Evolutionary conservation across 2,329 filamentous ascomycete species (phyloP).

Genomic region (Aspergillus sp.): DNA sequence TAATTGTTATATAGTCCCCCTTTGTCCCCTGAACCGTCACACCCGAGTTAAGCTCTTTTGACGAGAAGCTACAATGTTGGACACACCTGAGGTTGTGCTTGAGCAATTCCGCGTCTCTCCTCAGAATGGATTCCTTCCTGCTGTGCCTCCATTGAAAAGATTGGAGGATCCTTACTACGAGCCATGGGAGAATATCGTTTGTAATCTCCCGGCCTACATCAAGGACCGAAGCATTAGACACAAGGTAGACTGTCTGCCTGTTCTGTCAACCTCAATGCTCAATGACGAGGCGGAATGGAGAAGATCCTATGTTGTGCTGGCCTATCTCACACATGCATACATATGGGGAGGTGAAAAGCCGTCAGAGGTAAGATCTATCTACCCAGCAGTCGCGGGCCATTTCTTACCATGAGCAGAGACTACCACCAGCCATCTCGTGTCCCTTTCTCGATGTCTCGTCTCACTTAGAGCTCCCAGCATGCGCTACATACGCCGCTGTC

Average conservation of each 20-base stretch:
- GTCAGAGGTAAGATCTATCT: constrained; percentile 48
- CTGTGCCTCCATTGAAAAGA: constrained; percentile 63
- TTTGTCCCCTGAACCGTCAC: too few species aligned
- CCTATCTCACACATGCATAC: constrained; percentile 71
- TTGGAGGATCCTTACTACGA: constrained; percentile 80
- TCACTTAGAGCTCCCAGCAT: constrained; percentile 33
- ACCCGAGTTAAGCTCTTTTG: too few species aligned
- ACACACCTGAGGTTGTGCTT: constrained; percentile 36
- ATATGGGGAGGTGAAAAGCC: constrained; percentile 74
- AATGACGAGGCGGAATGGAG: constrained; percentile 80
- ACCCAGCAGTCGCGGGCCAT: not conserved
- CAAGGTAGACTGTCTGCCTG: constrained; percentile 67
- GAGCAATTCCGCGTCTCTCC: constrained; percentile 59
- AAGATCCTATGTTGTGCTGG: constrained; percentile 68
- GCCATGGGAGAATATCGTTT: constrained; percentile 76
- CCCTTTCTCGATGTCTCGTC: constrained; percentile 32
- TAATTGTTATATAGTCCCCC: not conserved
- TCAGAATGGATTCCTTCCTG: constrained; percentile 73
- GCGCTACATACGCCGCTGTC: constrained; percentile 38
- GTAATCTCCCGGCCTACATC: constrained; percentile 72
- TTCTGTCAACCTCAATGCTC: constrained; percentile 70
- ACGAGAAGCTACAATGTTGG: constrained; percentile 15
- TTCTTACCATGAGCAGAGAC: constrained; percentile 16
- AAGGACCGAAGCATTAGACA: constrained; percentile 66
- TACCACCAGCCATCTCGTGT: constrained; percentile 30